Base-by-base conservation (phyloP, 768 basidiomycete species). In the Leccinum subgranulosum region DNA sequence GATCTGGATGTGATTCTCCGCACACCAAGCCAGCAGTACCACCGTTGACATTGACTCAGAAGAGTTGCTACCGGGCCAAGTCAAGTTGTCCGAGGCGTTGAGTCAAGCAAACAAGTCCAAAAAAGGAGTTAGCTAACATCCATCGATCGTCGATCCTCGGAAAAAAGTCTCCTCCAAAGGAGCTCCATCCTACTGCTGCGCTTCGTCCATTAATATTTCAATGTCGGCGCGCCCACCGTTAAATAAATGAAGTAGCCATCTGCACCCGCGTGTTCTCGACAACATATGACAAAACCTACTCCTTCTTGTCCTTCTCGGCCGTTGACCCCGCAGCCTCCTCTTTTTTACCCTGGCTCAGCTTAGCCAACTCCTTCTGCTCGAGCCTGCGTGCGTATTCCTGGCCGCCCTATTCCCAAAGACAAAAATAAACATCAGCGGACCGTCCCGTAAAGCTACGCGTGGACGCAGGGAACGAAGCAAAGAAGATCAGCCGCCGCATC, bases 321-420 rank as follows among this genome's bases (percentile, higher is more conserved):
- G 56, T 36, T 17, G 60, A 39, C 43, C 51, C 59, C 17, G 56
- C 31, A 23, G n/a, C 62, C 57, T 64, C 67, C 54, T 62, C 67
- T 54, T 67, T 69, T 33, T 67, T 69, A 55, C 75, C 78, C 60
- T 74, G 77, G 43, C 79, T 73, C 27, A 79, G 45, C 51, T 66
- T 73, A 27, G 67, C 69, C 60, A 76, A 63, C 54, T 77, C 78
- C 62, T 63, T 72, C 58, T 69, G 80, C 65, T 90, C 90, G 49
- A 75, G 61, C 28, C 88, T 84, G 58, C 76, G 78, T 28, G 89
- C 90, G 67, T 88, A 94, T 76, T 92, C 92, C 68, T 94, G 92
- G 21, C 92, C 93, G 55, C 84, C 86, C 86, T 94, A 75, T 53
- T n/a, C 48, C 58, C 61, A 54, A 55, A 59, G 59, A 49, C 61